Evolutionary conservation across 225 moss, liverwort and hornwort genomes (phyloP).

Genomic region (Sphagnum tenellum): DNA sequence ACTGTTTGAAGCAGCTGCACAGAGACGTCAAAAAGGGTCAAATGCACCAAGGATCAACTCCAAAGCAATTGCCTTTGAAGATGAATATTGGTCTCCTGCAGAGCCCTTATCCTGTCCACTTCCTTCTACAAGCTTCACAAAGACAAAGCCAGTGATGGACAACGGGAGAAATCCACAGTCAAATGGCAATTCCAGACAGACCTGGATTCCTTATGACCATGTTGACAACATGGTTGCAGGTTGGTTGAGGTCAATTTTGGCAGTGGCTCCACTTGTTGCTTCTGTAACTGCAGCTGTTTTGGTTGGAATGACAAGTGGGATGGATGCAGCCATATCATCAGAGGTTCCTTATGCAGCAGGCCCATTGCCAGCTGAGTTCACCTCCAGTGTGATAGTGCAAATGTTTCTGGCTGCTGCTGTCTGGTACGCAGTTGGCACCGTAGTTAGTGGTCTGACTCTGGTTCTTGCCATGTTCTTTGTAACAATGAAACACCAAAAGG

Average conservation of each 20-base stretch:
- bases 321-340: slow-evolving; percentile 66
- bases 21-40: slow-evolving; percentile 36
- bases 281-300: slow-evolving; percentile 64
- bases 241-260: slow-evolving; percentile 29
- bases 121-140: slow-evolving; percentile 14
- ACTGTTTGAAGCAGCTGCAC: slow-evolving; percentile 60
- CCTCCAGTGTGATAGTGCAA: slow-evolving; percentile 59
- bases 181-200: neutral
- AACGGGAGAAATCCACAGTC: neutral
- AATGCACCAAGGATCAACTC: slow-evolving; percentile 1
- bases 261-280: slow-evolving; percentile 42
- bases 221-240: slow-evolving; percentile 41
- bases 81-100: slow-evolving; percentile 80
- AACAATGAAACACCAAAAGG: slow-evolving; percentile 11
- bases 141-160: neutral
- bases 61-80: slow-evolving; percentile 15
- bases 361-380: slow-evolving; percentile 46
- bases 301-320: slow-evolving; percentile 64
- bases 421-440: slow-evolving; percentile 75
- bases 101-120: slow-evolving; percentile 30
- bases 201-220: slow-evolving; percentile 12
- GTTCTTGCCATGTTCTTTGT: slow-evolving; percentile 17
- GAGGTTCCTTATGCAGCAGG: slow-evolving; percentile 34
- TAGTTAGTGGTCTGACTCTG: slow-evolving; percentile 9
- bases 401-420: slow-evolving; percentile 78